Evolutionary conservation across 768 basidiomycete species (phyloP).

Genomic region (Sporobolomyces roseus): DNA sequence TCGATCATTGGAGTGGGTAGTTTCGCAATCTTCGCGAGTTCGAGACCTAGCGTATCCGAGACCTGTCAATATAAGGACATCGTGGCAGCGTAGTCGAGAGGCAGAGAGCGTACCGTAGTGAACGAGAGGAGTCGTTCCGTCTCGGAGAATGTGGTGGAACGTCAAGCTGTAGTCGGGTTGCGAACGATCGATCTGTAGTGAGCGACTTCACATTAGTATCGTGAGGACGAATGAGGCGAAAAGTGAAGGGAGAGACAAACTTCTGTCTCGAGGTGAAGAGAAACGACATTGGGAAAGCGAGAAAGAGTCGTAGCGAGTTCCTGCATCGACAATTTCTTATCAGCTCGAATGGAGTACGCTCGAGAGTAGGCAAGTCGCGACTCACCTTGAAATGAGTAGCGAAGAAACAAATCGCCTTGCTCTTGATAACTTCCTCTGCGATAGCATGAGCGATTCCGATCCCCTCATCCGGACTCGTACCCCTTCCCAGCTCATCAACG

Average conservation of each 20-base stretch:
- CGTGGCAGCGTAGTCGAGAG: neutral
- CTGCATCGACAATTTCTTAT: conserved; percentile 53
- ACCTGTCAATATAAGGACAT: conserved; percentile 54
- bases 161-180: conserved; percentile 45
- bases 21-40: conserved; percentile 81
- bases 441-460: conserved; percentile 51
- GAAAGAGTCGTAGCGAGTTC: conserved; percentile 75
- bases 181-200: conserved; percentile 27
- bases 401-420: conserved; percentile 81
- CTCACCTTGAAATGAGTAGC: conserved; percentile 60
- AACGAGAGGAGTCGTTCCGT: conserved; percentile 44
- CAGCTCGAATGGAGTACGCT: neutral
- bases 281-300: conserved; percentile 70
- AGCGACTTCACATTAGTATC: neutral
- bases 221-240: neutral
- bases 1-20: conserved; percentile 67
- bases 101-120: conserved; percentile 47
- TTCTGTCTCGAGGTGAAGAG: conserved; percentile 47
- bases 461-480: conserved; percentile 75
- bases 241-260: conserved; percentile 7
- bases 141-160: conserved; percentile 48
- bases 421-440: conserved; percentile 56
- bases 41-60: conserved; percentile 67
- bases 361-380: no score
- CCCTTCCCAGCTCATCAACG: conserved; percentile 88